Percentiles rank a stretch among this genome's conserved stretches.
These are phyloP conservation scores for Polygonum aviculare DNA, from an alignment of 148 eudicot genomes.

Conservation along the genomic window DNA sequence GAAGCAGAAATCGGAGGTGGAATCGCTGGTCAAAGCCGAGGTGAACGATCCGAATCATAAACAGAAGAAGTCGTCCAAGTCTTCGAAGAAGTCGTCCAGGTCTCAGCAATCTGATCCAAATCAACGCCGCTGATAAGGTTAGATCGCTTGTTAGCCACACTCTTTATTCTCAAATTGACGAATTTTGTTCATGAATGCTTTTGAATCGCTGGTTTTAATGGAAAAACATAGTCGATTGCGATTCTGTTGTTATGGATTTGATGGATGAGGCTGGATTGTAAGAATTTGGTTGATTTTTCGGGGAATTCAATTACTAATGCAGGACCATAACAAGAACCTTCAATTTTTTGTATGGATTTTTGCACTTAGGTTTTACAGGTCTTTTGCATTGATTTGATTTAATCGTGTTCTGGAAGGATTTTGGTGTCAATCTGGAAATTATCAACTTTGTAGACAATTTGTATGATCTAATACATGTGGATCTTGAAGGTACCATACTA, in stretches of 20 bases:
- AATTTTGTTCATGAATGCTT: background rate
- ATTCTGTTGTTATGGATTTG: background rate
- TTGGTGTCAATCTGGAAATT: no score
- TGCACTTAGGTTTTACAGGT: slow-evolving; percentile 30
- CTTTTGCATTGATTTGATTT: no score
- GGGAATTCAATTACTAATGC: slow-evolving; percentile 12
- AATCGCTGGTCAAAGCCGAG: slow-evolving; percentile 54
- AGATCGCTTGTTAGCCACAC: background rate
- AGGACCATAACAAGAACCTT: slow-evolving; percentile 83
- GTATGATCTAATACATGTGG: no score
- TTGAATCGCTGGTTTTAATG: background rate
- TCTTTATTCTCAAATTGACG: background rate
- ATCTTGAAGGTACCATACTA: no score
- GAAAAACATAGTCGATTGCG: background rate
- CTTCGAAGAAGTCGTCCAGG: slow-evolving; percentile 10
- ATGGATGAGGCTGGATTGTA: background rate
- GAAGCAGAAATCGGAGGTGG: slow-evolving; percentile 59
- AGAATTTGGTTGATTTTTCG: background rate
- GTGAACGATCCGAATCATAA: slow-evolving; percentile 18
- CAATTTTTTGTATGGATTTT: slow-evolving; percentile 67
- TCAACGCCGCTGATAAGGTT: slow-evolving; percentile 72
- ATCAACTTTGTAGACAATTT: no score
- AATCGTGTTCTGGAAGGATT: no score
- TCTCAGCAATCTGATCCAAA: slow-evolving; percentile 28
- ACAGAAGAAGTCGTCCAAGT: slow-evolving; percentile 16